Evolutionary conservation across 192 early-diverging fungal genomes (phyloP).

Genomic region (Pecoramyces ruminantium): DNA sequence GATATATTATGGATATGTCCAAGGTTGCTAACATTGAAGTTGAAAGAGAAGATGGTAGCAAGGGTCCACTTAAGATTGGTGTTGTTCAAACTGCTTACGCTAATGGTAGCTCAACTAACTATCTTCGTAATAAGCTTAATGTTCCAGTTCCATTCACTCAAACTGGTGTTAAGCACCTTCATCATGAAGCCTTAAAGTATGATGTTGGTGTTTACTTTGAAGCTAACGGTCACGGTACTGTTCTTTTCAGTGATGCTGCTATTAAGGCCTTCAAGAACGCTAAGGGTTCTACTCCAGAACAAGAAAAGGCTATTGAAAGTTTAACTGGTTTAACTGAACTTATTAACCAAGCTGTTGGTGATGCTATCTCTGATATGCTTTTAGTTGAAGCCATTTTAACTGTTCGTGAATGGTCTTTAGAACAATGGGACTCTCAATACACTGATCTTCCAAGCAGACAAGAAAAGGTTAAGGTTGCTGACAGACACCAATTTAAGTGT

Average conservation of each 20-base stretch:
- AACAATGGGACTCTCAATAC: slow-evolving; percentile 85
- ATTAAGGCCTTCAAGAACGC: slow-evolving; percentile 53
- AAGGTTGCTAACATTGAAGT: slow-evolving; percentile 49
- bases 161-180: slow-evolving; percentile 98
- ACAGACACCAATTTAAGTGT: slow-evolving; percentile 78
- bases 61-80: slow-evolving; percentile 56
- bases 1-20: slow-evolving; percentile 83
- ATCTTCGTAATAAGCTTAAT: slow-evolving; percentile 75
- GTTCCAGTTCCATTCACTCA: slow-evolving; percentile 89
- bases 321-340: slow-evolving; percentile 75
- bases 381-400: slow-evolving; percentile 84
- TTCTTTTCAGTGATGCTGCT: slow-evolving; percentile 74
- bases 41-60: slow-evolving; percentile 13
- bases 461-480: slow-evolving; percentile 78
- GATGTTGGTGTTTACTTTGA: slow-evolving; percentile 99
- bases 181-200: slow-evolving; percentile 94
- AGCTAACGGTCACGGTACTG: slow-evolving; percentile 98
- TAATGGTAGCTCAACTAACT: slow-evolving; percentile 89
- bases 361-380: slow-evolving; percentile 93
- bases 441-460: slow-evolving; percentile 85
- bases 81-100: slow-evolving; percentile 99
- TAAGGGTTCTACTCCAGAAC: slow-evolving; percentile 55
- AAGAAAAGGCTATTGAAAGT: slow-evolving; percentile 56
- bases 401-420: slow-evolving; percentile 57
- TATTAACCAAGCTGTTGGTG: slow-evolving; percentile 98